These are phyloP conservation scores for Lyophyllum atratum DNA, from an alignment of 768 basidiomycete genomes.

Conservation along the genomic window DNA sequence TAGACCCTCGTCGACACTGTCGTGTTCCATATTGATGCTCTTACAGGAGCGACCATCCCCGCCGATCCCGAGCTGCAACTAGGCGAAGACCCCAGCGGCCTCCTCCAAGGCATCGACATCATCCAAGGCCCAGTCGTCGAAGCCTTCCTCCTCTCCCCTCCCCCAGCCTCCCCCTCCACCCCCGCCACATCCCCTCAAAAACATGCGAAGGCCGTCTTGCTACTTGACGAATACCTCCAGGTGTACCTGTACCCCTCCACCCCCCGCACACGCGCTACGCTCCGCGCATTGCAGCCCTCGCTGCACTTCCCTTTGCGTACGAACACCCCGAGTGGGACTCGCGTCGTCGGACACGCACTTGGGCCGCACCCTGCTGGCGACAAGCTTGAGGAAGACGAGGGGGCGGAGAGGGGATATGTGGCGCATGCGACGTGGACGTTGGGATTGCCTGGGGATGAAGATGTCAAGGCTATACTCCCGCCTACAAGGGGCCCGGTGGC, in stretches of 20 bases:
- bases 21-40: conserved; percentile 72
- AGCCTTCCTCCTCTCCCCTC: conserved; percentile 42
- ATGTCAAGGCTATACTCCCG: conserved; percentile 52
- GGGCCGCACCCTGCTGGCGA: conserved; percentile 40
- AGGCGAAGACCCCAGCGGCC: conserved; percentile 31
- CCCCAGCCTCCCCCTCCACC: not conserved
- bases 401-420: conserved; percentile 38
- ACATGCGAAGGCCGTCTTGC: conserved; percentile 51
- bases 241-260: conserved; percentile 71
- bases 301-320: conserved; percentile 62
- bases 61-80: conserved; percentile 15
- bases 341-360: conserved; percentile 27
- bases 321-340: conserved; percentile 36
- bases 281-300: conserved; percentile 43
- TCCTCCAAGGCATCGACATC: conserved; percentile 61
- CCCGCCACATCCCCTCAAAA: conserved; percentile 30
- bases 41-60: conserved; percentile 68
- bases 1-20: conserved; percentile 71
- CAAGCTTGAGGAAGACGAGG: conserved; percentile 26
- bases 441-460: conserved; percentile 56
- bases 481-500: conserved; percentile 61
- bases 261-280: conserved; percentile 38
- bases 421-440: conserved; percentile 70
- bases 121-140: conserved; percentile 63
- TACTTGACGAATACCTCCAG: conserved; percentile 80